Evolutionary conservation across 2,329 filamentous ascomycete genomes (phyloP).

Genomic region (Trichoderma citrinoviride): DNA sequence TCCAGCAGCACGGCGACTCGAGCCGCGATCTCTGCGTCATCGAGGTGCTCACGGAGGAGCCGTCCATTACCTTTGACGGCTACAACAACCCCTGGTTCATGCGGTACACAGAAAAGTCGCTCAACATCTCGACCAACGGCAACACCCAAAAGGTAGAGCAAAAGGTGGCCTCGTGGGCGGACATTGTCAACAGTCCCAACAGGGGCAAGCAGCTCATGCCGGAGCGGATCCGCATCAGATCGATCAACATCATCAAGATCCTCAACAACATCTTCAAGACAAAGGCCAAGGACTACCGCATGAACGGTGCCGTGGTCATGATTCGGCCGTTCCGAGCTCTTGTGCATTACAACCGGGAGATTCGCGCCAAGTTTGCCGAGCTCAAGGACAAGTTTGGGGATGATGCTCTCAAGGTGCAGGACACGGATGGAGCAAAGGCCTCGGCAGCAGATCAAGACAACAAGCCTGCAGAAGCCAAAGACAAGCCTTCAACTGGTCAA

Average conservation of each 20-base stretch:
- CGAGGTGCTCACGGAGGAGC: constrained; percentile 10
- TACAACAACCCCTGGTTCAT: constrained; percentile 5
- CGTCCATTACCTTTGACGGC: not conserved
- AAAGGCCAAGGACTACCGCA: not conserved
- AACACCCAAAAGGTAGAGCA: not conserved
- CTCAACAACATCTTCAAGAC: constrained; percentile 3
- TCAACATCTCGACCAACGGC: not conserved
- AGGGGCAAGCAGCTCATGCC: constrained; percentile 1
- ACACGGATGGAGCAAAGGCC: no score
- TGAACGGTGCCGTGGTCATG: constrained; percentile 1
- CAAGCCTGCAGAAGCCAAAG: no score
- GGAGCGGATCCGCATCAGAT: constrained; percentile 22
- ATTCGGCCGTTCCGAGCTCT: constrained; percentile 19
- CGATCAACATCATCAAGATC: constrained; percentile 4
- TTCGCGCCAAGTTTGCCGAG: not conserved
- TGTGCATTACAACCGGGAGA: constrained; percentile 11
- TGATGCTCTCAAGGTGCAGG: not conserved
- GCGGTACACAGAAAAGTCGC: not conserved
- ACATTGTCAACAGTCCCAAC: not conserved
- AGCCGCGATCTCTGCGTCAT: not conserved
- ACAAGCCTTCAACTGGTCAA: not conserved
- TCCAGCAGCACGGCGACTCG: not conserved
- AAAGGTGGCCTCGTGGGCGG: not conserved
- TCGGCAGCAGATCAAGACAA: no score
- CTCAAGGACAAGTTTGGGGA: not conserved